Conservation (phyloP, 768 basidiomycete genomes). For the Tulasnella sp. region DNA sequence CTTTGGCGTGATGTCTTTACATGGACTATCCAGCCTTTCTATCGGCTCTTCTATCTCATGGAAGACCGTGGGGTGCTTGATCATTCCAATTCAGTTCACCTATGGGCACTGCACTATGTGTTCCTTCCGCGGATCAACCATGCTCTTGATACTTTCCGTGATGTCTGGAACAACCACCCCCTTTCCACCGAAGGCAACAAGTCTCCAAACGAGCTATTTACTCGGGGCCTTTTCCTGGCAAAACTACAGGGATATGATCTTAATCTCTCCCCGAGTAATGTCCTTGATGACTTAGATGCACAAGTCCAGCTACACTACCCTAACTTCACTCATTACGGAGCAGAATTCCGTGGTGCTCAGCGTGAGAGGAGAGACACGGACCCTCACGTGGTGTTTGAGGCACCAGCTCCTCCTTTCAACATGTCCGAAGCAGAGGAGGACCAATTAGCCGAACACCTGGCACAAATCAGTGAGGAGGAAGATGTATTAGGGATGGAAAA, state of each 20-base stretch:
- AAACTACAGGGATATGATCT: background rate
- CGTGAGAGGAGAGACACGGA: background rate
- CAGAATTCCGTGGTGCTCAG: background rate
- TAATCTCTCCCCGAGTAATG: background rate
- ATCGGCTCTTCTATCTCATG: background rate
- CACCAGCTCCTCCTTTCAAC: background rate
- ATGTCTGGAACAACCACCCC: background rate
- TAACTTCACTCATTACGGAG: background rate
- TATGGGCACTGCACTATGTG: background rate
- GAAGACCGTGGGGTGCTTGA: background rate
- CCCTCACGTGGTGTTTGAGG: background rate
- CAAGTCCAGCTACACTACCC: background rate
- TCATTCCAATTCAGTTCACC: background rate
- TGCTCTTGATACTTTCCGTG: background rate
- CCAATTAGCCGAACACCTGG: background rate
- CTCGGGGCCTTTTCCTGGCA: background rate
- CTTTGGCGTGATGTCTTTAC: background rate
- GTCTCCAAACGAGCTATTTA: background rate
- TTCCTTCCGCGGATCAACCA: background rate
- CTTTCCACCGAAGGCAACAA: background rate
- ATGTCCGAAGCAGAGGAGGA: background rate
- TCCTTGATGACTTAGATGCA: background rate
- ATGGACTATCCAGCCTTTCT: background rate
- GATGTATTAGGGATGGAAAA: background rate
- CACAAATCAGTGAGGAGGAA: background rate